Evolutionary conservation across 179 eudicot species (phyloP).

Genomic region (Dionaea muscipula): DNA sequence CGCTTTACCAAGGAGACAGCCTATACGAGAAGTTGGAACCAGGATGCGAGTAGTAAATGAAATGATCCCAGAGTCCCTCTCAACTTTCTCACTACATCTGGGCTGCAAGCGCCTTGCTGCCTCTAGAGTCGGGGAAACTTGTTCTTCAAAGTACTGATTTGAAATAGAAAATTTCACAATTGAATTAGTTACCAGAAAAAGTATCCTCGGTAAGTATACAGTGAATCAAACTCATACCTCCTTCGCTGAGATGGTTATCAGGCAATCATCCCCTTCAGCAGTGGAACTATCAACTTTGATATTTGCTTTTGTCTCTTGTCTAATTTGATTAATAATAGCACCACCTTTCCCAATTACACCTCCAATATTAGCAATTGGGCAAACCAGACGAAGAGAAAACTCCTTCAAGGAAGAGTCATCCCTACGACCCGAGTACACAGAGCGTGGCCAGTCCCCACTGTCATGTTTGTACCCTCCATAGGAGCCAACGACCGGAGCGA

Average conservation of each 20-base stretch:
- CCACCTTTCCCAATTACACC: constrained; percentile 97
- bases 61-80: constrained; percentile 82
- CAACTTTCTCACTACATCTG: constrained; percentile 89
- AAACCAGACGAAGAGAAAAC: constrained; percentile 68
- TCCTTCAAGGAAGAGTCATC: constrained; percentile 58
- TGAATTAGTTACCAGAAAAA: not conserved
- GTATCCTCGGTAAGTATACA: not conserved
- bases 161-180: not conserved
- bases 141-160: constrained; percentile 71
- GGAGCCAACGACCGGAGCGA: constrained; percentile 57
- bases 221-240: constrained; percentile 38
- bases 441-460: constrained; percentile 59
- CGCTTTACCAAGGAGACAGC: constrained; percentile 90
- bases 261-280: constrained; percentile 75
- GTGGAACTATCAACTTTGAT: constrained; percentile 85
- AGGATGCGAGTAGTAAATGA: constrained; percentile 71
- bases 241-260: constrained; percentile 61
- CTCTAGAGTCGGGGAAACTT: constrained; percentile 72
- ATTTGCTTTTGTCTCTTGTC: constrained; percentile 78
- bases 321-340: constrained; percentile 72
- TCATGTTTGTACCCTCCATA: constrained; percentile 77
- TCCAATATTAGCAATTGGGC: constrained; percentile 75
- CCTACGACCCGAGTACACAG: constrained; percentile 52
- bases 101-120: constrained; percentile 92
- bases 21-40: constrained; percentile 71